These are phyloP conservation scores for Umbelopsis sp. DNA, from an alignment of 192 early-diverging fungal genomes.

Conservation along the genomic window DNA sequence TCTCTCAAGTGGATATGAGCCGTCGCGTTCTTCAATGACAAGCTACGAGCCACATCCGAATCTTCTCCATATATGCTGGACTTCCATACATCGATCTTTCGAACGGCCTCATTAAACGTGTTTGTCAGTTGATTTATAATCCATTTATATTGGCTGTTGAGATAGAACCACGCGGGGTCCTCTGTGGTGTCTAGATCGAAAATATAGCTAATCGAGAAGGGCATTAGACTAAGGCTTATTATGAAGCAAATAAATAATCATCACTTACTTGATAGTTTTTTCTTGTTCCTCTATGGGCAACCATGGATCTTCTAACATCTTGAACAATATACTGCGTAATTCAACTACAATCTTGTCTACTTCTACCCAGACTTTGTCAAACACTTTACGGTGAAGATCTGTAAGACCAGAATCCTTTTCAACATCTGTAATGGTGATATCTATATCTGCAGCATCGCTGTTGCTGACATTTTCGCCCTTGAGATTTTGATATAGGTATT, in stretches of 20 bases:
- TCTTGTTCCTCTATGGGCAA: constrained; percentile 87
- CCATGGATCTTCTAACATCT: constrained; percentile 75
- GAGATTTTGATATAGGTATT: constrained; percentile 69
- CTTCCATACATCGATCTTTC: constrained; percentile 44
- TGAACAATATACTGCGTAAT: constrained; percentile 73
- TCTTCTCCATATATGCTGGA: constrained; percentile 22
- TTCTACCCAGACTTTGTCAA: constrained; percentile 94
- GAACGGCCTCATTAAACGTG: constrained; percentile 61
- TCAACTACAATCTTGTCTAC: constrained; percentile 81
- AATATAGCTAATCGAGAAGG: constrained; percentile 49
- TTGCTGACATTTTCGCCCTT: constrained; percentile 28
- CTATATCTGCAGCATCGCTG: constrained; percentile 30
- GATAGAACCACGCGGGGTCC: constrained; percentile 89
- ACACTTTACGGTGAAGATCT: constrained; percentile 64
- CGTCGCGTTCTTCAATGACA: constrained; percentile 40
- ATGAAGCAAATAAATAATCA: background rate
- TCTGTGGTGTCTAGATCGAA: constrained; percentile 76
- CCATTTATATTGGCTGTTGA: constrained; percentile 87
- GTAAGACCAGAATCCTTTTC: constrained; percentile 33
- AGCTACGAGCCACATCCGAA: constrained; percentile 21
- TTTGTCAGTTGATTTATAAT: constrained; percentile 76
- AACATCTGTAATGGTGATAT: background rate
- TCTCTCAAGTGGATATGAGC: constrained; percentile 40
- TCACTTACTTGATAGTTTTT: constrained; percentile 74
- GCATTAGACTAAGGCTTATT: background rate